Percentiles rank a stretch among this genome's conserved stretches.
Evolutionary conservation across 441 rosid genomes (phyloP).

Genomic region (Flueggea neowawraea): DNA sequence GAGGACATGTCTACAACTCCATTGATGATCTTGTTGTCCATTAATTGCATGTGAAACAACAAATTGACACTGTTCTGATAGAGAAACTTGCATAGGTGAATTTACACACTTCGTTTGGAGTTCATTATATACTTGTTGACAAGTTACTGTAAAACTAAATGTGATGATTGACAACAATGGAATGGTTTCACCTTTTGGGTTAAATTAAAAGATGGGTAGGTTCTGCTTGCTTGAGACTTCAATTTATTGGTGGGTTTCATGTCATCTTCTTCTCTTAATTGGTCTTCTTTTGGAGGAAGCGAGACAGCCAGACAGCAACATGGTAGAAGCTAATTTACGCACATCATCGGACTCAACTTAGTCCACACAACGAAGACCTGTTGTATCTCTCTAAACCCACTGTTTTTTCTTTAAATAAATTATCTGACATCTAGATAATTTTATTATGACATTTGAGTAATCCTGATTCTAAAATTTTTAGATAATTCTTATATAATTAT

Average conservation of each 20-base stretch:
- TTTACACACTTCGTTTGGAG: neutral
- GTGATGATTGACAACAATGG: slow-evolving; percentile 1
- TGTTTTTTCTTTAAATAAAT: too few species aligned
- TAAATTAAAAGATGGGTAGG: slow-evolving; percentile 15
- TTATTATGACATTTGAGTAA: too few species aligned
- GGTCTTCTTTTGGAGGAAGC: neutral
- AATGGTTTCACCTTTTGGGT: neutral
- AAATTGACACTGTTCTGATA: neutral
- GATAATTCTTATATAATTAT: too few species aligned
- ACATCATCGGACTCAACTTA: too few species aligned
- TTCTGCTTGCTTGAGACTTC: slow-evolving; percentile 21
- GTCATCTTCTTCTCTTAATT: slow-evolving; percentile 20
- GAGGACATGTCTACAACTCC: slow-evolving; percentile 32
- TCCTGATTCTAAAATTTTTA: too few species aligned
- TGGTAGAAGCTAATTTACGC: too few species aligned
- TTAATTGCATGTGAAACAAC: neutral
- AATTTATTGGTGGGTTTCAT: slow-evolving; percentile 34
- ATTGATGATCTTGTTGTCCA: slow-evolving; percentile 10
- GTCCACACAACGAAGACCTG: too few species aligned
- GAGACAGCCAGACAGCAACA: neutral
- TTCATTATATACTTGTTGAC: slow-evolving; percentile 9
- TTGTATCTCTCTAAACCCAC: too few species aligned
- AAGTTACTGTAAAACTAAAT: slow-evolving; percentile 1
- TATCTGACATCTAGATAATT: too few species aligned
- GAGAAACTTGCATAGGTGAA: too few species aligned